Evolutionary conservation across 176 grass and related monocot genomes (phyloP).

Genomic region (Hyparrhenia diplandra): DNA sequence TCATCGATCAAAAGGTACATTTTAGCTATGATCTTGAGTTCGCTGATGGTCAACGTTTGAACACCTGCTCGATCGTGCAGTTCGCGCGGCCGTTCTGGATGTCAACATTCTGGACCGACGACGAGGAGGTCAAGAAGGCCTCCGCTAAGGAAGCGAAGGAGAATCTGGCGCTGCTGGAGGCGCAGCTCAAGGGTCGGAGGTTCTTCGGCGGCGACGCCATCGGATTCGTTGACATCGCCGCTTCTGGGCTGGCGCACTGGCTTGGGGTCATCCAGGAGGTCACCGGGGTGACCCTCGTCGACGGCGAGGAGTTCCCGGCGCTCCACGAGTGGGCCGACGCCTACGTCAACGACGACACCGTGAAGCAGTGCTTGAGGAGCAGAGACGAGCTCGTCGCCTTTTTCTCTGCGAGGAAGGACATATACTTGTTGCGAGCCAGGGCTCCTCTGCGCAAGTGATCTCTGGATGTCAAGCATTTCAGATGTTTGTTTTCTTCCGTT

Average conservation of each 20-base stretch:
- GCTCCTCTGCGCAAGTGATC: background rate
- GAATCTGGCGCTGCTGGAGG: conserved; percentile 34
- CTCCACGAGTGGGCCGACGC: conserved; percentile 21
- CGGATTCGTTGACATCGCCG: conserved; percentile 42
- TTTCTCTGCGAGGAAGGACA: background rate
- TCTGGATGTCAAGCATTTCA: background rate
- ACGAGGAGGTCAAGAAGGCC: conserved; percentile 9
- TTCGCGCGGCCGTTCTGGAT: conserved; percentile 7
- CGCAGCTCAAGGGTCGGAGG: conserved; percentile 31
- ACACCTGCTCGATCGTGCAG: background rate
- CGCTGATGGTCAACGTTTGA: no score
- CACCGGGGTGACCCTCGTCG: conserved; percentile 18
- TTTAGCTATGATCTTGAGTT: no score
- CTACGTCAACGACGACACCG: conserved; percentile 18
- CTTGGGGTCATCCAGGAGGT: conserved; percentile 22
- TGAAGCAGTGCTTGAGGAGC: conserved; percentile 29
- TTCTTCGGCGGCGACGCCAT: conserved; percentile 53
- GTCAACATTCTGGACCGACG: conserved; percentile 35
- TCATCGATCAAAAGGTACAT: background rate
- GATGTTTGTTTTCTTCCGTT: background rate
- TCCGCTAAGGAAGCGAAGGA: conserved; percentile 31
- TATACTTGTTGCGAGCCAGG: background rate
- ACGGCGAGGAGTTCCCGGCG: conserved; percentile 9
- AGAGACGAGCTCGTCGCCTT: conserved; percentile 23
- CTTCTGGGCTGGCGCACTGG: conserved; percentile 27